Evolutionary conservation across 2,329 filamentous ascomycete species (phyloP).

Genomic region (Stenocarpella maydis): DNA sequence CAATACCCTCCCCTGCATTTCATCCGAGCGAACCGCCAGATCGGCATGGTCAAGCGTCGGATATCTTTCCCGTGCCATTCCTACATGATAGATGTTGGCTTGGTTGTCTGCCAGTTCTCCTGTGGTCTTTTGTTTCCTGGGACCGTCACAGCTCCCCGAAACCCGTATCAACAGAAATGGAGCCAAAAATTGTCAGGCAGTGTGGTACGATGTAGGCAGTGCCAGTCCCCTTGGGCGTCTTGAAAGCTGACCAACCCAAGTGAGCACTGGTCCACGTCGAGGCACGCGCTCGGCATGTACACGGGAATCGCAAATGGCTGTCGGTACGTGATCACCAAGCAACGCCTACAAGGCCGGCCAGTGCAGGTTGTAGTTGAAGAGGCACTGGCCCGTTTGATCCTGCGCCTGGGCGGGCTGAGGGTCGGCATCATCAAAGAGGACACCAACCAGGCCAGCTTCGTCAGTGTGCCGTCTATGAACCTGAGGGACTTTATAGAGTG

Average conservation of each 20-base stretch:
- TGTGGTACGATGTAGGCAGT: conserved; percentile 34
- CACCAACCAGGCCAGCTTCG: conserved; percentile 53
- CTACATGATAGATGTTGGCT: not conserved
- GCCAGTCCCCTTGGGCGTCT: not conserved
- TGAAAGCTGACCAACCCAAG: conserved; percentile 41
- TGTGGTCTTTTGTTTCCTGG: not conserved
- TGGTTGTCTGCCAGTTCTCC: not conserved
- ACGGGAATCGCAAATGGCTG: conserved; percentile 55
- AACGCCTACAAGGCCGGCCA: conserved; percentile 29
- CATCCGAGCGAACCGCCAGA: not conserved
- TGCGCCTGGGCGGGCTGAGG: conserved; percentile 56
- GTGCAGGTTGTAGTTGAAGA: conserved; percentile 43
- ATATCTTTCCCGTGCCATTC: not conserved
- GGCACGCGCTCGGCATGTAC: conserved; percentile 57
- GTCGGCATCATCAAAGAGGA: conserved; percentile 57
- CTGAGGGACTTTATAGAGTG: conserved; percentile 54
- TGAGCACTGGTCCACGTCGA: conserved; percentile 55
- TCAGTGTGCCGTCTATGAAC: conserved; percentile 52
- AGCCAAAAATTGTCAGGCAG: conserved; percentile 30
- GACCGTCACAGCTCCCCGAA: not conserved
- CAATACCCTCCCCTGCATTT: no score
- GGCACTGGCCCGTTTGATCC: conserved; percentile 51
- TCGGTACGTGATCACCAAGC: conserved; percentile 47
- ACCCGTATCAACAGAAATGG: not conserved
- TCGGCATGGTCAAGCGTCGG: not conserved